Base-by-base conservation (phyloP, 208 protist genomes). In the Acanthamoeba castellanii region DNA sequence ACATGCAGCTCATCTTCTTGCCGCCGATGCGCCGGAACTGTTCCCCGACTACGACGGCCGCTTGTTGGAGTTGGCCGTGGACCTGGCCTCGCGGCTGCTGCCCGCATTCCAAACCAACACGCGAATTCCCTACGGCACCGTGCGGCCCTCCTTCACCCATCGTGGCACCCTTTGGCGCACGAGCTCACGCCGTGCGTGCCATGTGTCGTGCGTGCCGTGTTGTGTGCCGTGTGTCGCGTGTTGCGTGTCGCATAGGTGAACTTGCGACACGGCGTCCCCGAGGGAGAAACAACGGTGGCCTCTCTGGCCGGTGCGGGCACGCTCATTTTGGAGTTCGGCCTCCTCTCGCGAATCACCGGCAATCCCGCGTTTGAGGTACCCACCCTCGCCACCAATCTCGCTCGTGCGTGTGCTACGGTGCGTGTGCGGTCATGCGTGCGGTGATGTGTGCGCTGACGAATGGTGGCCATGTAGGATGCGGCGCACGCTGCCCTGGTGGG, bases 101-200 rank as follows among this genome's bases (percentile, higher is more conserved):
- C 89, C 76, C 3, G 97, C 98, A 13, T 99, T 99, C 81, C 94
- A 98, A 47, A 98, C 98, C 8, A 91, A 96, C 11, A 98, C 98
- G 3, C 97, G 98, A 16, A 98, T 99, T 55, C 98, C 98, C 0
- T 98, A 98, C 95, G 98, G 98, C 55, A 97, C 97, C 7, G 94
- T 96, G 84, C 9, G 27, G 9, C 32, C 30, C 16, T 13, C 37
- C 3, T 2, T n/a, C 16, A 13, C 34, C 25, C 16, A n/a, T n/a
- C n/a, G n/a, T n/a, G 37, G 1, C 37, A 37, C 37, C 37, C 37
- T 37, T 3, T 37, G 3, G 37, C 37, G 3, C 37, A 37, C 37
- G 37, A 37, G 37, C 37, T 37, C 37, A 37, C 37, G 37, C 37
- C 37, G 37, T 37, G 37, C 37, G 37, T 37, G 37, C 37, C 37